Base-by-base conservation (phyloP, 2,329 filamentous ascomycete species). In the Furcasterigmium sp. region DNA sequence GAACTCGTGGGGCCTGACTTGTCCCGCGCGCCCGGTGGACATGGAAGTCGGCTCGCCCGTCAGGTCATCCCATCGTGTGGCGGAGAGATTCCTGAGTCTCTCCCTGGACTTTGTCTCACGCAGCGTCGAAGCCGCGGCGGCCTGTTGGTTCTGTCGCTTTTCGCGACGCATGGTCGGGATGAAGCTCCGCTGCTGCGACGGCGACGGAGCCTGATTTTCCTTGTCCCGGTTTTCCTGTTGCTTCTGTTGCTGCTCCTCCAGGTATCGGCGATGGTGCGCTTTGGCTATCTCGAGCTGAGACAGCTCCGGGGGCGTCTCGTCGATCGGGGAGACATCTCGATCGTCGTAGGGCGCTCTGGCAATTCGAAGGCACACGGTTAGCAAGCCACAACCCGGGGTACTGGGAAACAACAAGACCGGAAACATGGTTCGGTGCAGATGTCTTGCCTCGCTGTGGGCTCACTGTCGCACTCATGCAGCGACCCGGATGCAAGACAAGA, bases 21-120 rank as follows among this genome's bases (percentile, higher is more conserved):
- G 77, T 30, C 73, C 73, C 20, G 75, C 65, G 45, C 72, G 76
- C 13, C 80, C 80, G 38, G 66, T 71, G n/a, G 68, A 73, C 5
- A 66, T 71, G n/a, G 68, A 73, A 5, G 78, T 82, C 30, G 80
- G 77, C 54, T 86, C 82, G 8, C 80, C 82, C 3, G 83, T 83
- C 56, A 76, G 78, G 38, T 76, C 75, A 61, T 87, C 81, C 82
- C 82, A 85, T 50, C 70, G 67, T 18, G 70, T 72, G 46, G 75
- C 69, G 17, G 46, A 34, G n/a, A 42, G 50, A 49, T 59, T 35
- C 14, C 49, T 46, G 28, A 64, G 50, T 17, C 56, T 63, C 19
- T 70, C 65, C 19, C 56, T 56, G 14, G 63, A 65, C 41, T 62
- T 64, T 4, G 66, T 51, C 45, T 68, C 65, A 42, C 67, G 67